These are phyloP conservation scores for Blastobotrys muscicola DNA, from an alignment of 805 yeast species.

Conservation along the genomic window DNA sequence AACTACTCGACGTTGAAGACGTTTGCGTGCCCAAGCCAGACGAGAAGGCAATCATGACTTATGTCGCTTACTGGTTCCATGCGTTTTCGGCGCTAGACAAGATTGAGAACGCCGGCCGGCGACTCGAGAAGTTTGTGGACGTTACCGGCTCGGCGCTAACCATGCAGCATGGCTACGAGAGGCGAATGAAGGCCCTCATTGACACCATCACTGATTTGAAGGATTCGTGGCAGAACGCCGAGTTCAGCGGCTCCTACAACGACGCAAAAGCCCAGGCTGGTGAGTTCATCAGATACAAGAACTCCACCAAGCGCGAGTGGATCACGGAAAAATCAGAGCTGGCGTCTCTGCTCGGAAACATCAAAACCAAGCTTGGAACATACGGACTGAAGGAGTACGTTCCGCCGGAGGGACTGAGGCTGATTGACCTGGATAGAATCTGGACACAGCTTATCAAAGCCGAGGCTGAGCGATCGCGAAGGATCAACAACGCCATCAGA, in stretches of 20 bases:
- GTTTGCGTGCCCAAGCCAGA: conserved; percentile 42
- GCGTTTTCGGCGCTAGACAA: conserved; percentile 31
- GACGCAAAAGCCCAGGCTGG: conserved; percentile 22
- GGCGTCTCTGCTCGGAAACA: conserved; percentile 28
- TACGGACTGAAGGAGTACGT: conserved; percentile 27
- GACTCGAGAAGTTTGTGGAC: conserved; percentile 31
- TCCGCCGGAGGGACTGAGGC: conserved; percentile 27
- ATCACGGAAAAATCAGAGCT: conserved; percentile 30
- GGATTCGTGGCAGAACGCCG: conserved; percentile 22
- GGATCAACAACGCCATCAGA: conserved; percentile 26
- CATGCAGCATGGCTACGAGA: conserved; percentile 28
- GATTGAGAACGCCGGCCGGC: conserved; percentile 31
- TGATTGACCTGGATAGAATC: conserved; percentile 23
- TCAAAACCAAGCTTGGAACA: conserved; percentile 30
- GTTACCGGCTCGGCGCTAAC: conserved; percentile 23
- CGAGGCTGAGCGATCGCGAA: conserved; percentile 26
- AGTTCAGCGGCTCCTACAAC: conserved; percentile 19
- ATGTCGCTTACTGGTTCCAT: conserved; percentile 51
- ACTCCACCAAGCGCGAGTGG: conserved; percentile 29
- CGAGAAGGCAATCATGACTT: conserved; percentile 50
- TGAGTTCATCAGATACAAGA: conserved; percentile 23
- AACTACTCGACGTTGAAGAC: conserved; percentile 47
- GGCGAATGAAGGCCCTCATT: conserved; percentile 23
- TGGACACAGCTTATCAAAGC: conserved; percentile 27
- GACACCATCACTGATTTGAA: conserved; percentile 17